Percentiles rank a stretch among this genome's conserved stretches.
phyloP scores from a whole-genome alignment of 257 asterid species.

The Buddleja alternifolia region DNA sequence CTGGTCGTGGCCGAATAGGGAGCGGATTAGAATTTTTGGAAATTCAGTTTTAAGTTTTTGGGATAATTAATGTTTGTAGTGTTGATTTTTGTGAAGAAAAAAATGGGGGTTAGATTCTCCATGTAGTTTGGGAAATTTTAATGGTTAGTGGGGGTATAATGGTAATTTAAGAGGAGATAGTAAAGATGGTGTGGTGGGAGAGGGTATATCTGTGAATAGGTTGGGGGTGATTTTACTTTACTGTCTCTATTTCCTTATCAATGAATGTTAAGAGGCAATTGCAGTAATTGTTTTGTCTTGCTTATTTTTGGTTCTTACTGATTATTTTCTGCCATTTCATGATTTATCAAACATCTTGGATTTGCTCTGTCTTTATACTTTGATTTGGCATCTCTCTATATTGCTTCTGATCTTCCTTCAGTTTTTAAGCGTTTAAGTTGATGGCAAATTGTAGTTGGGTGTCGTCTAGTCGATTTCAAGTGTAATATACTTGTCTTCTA shows the following conservation, averaged over 20 bases:
- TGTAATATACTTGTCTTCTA: no score
- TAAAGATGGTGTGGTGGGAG: conserved; percentile 28
- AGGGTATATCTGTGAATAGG: conserved; percentile 51
- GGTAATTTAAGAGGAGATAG: conserved; percentile 12
- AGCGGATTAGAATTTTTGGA: no score
- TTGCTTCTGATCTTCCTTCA: neutral
- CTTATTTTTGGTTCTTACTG: conserved; percentile 22
- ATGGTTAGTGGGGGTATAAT: conserved; percentile 21
- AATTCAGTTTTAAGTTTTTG: conserved; percentile 4
- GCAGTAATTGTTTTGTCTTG: conserved; percentile 35
- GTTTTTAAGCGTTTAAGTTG: neutral
- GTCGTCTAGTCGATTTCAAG: no score
- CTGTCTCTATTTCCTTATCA: conserved; percentile 14
- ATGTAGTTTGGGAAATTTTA: conserved; percentile 21
- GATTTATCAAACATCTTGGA: neutral
- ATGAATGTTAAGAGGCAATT: conserved; percentile 31
- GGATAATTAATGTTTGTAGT: neutral
- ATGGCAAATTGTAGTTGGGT: no score
- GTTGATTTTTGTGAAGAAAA: conserved; percentile 5
- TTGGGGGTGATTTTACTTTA: conserved; percentile 15
- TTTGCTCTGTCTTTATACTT: no score
- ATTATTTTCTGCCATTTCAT: neutral
- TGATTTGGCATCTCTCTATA: neutral
- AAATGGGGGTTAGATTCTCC: conserved; percentile 32
- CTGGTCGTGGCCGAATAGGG: no score